These are phyloP conservation scores for Sinapis alba DNA, from an alignment of 441 rosid genomes.

Conservation along the genomic window DNA sequence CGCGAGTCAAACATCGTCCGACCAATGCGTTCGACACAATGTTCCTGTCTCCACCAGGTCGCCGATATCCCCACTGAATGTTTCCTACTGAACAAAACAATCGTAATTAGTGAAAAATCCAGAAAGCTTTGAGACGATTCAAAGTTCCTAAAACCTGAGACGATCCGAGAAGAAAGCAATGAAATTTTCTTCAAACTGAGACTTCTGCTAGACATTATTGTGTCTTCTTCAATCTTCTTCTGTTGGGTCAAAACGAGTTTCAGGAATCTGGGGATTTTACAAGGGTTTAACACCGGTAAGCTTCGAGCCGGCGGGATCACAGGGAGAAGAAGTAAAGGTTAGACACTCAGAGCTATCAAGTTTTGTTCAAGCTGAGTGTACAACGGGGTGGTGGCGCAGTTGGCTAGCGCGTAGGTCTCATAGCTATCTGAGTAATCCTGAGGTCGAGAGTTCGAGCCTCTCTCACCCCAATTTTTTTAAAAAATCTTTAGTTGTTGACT, in stretches of 20 bases:
- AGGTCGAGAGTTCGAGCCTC: conserved; percentile 97
- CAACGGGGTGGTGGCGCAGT: conserved; percentile 98
- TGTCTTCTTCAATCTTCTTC: background rate
- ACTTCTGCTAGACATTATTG: conserved; percentile 48
- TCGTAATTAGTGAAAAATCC: conserved; percentile 4
- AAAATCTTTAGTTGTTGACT: background rate
- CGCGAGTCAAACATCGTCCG: conserved; percentile 37
- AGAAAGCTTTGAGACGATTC: conserved; percentile 17
- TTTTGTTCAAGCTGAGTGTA: background rate
- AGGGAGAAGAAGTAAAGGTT: background rate
- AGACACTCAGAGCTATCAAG: background rate
- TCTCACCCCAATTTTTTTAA: conserved; percentile 62
- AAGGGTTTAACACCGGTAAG: conserved; percentile 40
- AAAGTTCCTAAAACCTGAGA: conserved; percentile 46
- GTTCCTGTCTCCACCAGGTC: conserved; percentile 17
- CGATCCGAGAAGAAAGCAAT: conserved; percentile 43
- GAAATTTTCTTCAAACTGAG: conserved; percentile 46
- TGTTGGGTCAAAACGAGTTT: background rate
- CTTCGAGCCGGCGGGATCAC: conserved; percentile 36
- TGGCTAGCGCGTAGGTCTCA: conserved; percentile 99
- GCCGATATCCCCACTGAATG: conserved; percentile 23
- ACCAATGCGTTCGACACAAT: conserved; percentile 20
- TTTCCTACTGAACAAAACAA: conserved; percentile 40
- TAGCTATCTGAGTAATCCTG: conserved; percentile 76
- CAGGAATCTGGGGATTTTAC: conserved; percentile 7